These are phyloP conservation scores for Yarrowia sp. DNA, from an alignment of 805 yeast genomes.

Conservation along the genomic window DNA sequence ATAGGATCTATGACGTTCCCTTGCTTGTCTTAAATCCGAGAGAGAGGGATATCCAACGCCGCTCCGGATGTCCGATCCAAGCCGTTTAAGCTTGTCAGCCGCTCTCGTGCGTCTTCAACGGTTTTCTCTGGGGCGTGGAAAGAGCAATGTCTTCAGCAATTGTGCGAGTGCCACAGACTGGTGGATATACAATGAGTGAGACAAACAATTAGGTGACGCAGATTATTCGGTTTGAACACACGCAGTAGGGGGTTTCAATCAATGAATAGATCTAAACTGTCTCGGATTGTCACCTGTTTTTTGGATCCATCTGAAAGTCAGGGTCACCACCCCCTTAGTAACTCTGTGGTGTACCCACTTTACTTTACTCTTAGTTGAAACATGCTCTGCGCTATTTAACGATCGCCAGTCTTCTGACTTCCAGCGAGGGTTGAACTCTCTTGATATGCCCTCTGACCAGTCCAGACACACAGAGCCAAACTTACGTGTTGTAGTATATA, in stretches of 20 bases:
- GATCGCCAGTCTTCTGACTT: slow-evolving; percentile 14
- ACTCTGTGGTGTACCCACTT: slow-evolving; percentile 3
- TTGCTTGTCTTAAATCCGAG: slow-evolving; percentile 15
- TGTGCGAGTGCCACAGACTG: neutral
- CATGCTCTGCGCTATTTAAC: slow-evolving; percentile 17
- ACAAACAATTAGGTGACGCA: too few relatives aligned
- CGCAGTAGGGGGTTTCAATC: neutral
- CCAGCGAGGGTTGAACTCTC: slow-evolving; percentile 12
- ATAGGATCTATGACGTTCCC: neutral
- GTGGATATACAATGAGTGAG: neutral
- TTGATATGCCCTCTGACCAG: neutral
- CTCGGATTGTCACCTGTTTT: neutral
- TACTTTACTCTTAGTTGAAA: slow-evolving; percentile 8
- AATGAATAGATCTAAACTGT: neutral
- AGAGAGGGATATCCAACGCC: slow-evolving; percentile 15
- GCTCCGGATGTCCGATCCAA: slow-evolving; percentile 8
- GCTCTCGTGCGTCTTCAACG: neutral
- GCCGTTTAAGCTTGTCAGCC: slow-evolving; percentile 22
- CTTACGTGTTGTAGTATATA: neutral
- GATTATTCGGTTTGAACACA: neutral
- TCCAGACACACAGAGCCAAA: neutral
- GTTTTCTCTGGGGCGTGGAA: neutral
- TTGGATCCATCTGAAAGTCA: neutral
- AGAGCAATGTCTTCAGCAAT: neutral
- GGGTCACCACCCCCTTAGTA: slow-evolving; percentile 15